Evolutionary conservation across 139 green algal species (phyloP).

Genomic region (Chlamydomonas schloesseri): DNA sequence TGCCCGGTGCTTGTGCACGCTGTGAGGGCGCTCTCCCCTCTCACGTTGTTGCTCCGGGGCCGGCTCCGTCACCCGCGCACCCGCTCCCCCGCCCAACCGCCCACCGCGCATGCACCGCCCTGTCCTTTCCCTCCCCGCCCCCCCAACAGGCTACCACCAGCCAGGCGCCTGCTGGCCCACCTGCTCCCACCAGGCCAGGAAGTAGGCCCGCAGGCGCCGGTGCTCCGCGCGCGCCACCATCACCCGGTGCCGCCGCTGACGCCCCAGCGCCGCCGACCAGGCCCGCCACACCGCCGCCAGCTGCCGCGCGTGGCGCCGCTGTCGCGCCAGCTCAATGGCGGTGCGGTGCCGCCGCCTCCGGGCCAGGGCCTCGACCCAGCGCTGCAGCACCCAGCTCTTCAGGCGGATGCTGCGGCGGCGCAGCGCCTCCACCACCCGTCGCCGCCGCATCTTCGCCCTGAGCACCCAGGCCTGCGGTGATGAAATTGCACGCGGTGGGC

Average conservation of each 20-base stretch:
- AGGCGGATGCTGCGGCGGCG: not conserved
- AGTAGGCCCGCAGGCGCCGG: slow-evolving; percentile 12
- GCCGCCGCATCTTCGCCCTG: not conserved
- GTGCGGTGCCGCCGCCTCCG: not conserved
- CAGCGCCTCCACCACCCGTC: not conserved
- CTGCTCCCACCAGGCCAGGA: slow-evolving; percentile 11
- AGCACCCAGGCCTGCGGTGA: not conserved
- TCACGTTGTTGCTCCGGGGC: no score
- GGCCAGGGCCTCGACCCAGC: not conserved
- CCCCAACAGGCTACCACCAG: no score
- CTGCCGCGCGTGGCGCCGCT: not conserved
- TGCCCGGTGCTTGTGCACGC: no score
- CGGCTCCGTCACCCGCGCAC: no score
- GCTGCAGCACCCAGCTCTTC: not conserved
- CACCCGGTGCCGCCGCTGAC: not conserved
- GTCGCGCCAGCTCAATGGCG: no score
- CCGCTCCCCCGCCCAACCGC: no score
- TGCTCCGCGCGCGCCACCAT: not conserved
- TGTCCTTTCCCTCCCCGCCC: no score
- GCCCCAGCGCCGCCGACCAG: not conserved
- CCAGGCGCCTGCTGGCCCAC: no score
- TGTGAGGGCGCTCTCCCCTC: no score
- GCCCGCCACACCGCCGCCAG: not conserved
- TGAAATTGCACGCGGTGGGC: no score
- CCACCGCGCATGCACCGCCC: no score